A percentile compares a stretch with the other conserved stretches of the same genome.
These are phyloP conservation scores for Phytophthora europaea DNA, from an alignment of 352 stramenopile genomes.

Conservation along the genomic window DNA sequence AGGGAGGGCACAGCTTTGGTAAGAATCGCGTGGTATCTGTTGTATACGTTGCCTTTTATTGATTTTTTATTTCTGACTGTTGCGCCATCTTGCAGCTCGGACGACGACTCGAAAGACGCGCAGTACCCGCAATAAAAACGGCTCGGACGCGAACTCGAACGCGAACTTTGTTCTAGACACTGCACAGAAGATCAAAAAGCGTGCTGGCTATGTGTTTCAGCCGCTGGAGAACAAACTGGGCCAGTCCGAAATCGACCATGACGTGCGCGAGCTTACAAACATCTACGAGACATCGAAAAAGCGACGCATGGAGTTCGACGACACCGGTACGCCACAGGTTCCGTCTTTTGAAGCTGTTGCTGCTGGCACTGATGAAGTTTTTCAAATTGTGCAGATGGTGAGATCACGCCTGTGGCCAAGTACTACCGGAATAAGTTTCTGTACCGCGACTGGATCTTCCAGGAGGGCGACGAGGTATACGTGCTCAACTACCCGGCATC, in stretches of 20 bases:
- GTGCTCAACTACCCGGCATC: constrained; percentile 70
- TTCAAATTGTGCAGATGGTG: constrained; percentile 37
- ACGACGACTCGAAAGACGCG: constrained; percentile 82
- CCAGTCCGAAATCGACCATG: constrained; percentile 77
- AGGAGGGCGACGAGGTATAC: constrained; percentile 84
- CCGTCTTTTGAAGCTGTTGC: constrained; percentile 9
- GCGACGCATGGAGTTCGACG: constrained; percentile 61
- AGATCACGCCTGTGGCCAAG: constrained; percentile 57
- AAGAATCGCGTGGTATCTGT: constrained; percentile 12
- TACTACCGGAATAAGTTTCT: constrained; percentile 83
- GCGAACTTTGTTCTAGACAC: constrained; percentile 50
- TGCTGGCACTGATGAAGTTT: constrained; percentile 28
- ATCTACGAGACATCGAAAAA: constrained; percentile 70
- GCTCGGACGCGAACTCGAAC: constrained; percentile 40
- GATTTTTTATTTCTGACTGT: constrained; percentile 15
- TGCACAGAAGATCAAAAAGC: constrained; percentile 80
- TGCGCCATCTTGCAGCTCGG: constrained; percentile 44
- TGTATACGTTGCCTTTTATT: background rate
- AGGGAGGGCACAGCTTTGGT: constrained; percentile 59
- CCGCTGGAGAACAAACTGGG: constrained; percentile 77
- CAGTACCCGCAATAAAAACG: constrained; percentile 72
- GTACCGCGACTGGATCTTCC: constrained; percentile 80
- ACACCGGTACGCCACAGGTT: constrained; percentile 39
- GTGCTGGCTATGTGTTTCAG: constrained; percentile 71
- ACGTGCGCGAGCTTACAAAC: constrained; percentile 68